Evolutionary conservation across 371 early-diverging fungal genomes (phyloP), one percentile per base, ranked within the genome.

Genomic region (Mortierella sp.): DNA sequence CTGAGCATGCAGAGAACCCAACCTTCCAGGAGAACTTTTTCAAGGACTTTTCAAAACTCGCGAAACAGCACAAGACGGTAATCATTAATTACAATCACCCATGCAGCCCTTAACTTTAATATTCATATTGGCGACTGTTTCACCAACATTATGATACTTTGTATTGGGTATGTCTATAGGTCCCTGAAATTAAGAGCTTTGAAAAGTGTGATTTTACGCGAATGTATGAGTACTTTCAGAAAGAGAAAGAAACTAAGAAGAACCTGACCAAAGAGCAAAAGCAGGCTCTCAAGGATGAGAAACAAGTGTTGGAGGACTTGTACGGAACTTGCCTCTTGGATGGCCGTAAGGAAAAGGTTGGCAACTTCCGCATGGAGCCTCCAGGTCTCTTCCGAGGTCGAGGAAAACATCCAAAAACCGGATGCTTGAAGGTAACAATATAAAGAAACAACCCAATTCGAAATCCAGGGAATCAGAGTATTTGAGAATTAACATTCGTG

Each of bases 301-400:
- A 92, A 71, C 47, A 58, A 29, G 83, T 75, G 40, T 47, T 93
- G 10, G 98, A 97, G 43, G 93, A 93, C 22, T 85, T 86, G 17
- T 99, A 89, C 73, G 89, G 93, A 7, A 88, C 83, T 76, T 95
- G 95, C 58, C 49, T 83, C 22, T 82, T 98, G 2, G 96, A 99
- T 80, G 97, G 97, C 1, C 91, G 97, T 43, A 95, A 93, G 73
- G 98, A 99, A 82, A 97, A 98, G 83, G 95, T 98, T 31, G 99
- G 99, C 47, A 98, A 98, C 87, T 99, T 93, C 80, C 81, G 96
- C 45, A 95, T 98, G 76, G 99, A 98, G 87, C 99, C 99, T 34
- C 99, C 99, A 34, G 93, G 93, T 26, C 85, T 99, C 54, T 99
- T 98, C 89, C 93, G 98, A 76, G 99, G 99, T 23, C 93, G 99